These are phyloP conservation scores for Clathrus columnatus DNA, from an alignment of 768 basidiomycete species.

Conservation along the genomic window DNA sequence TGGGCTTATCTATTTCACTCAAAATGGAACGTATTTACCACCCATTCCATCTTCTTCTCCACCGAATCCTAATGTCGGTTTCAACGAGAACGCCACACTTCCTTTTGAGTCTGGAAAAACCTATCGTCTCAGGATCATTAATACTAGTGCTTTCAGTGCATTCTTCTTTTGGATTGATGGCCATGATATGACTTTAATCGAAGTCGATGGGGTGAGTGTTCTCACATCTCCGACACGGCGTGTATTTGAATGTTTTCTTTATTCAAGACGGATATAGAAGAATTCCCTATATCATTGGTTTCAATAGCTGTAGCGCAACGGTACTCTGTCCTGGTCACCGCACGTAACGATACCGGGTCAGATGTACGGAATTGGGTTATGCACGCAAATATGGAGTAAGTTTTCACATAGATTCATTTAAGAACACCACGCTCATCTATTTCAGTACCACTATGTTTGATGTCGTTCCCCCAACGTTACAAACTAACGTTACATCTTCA, in stretches of 20 bases:
- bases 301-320: conserved; percentile 82
- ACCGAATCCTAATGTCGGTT: conserved; percentile 52
- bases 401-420: background rate
- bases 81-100: conserved; percentile 81
- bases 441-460: conserved; percentile 73
- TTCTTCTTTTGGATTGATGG: conserved; percentile 90
- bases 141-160: conserved; percentile 62
- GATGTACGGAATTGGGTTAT: conserved; percentile 71
- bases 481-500: conserved; percentile 76
- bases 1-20: conserved; percentile 74
- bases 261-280: conserved; percentile 63
- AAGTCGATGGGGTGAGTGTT: conserved; percentile 66
- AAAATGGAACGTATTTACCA: conserved; percentile 62
- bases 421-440: background rate
- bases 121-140: conserved; percentile 83
- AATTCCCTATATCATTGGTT: conserved; percentile 62
- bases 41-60: conserved; percentile 41
- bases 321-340: conserved; percentile 87
- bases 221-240: background rate
- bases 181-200: conserved; percentile 76
- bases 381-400: conserved; percentile 79
- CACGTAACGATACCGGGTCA: conserved; percentile 67
- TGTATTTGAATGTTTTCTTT: background rate
- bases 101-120: conserved; percentile 82
- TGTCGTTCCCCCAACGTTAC: conserved; percentile 55